Base-by-base conservation (phyloP, 2,329 filamentous ascomycete species). In the Trichoderma aggressivum region DNA sequence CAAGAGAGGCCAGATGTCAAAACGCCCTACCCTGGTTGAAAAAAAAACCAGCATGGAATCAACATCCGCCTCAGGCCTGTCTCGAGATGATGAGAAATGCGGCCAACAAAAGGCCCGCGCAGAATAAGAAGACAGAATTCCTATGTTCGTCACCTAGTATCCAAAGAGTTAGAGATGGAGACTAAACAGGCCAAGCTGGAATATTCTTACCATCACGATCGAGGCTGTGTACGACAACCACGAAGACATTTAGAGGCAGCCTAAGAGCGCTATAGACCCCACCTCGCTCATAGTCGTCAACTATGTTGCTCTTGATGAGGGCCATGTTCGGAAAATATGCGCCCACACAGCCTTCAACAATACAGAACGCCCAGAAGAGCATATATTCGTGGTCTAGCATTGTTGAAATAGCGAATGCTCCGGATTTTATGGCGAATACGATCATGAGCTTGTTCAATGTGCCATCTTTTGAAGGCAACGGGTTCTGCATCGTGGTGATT, bases 241-340 rank as follows among this genome's bases (percentile, higher is more conserved):
- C 85, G 73, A 87, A 85, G n/a, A 84, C 72, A 74, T 88, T 89
- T 71, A 90, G 77, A 3, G 88, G 88, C 24, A 89, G 80, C 34
- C 88, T 83, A 76, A 90, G 79, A 66, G 88, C 79, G 18, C 86
- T 85, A 76, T 90, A 90, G 18, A 89, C 82, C 56, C 83, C 84
- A 3, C 84, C 86, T 56, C 88, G 81, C 28, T 84, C 80, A 2
- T 82, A 82, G 75, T 90, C 87, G 2, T 86, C 83, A n/a, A 89
- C 81, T 3, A 86, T 76, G 55, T 83, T 80, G 39, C 85, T 85
- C 77, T 89, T 89, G 68, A 89, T 75, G 62, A 84, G 85, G 1
- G 83, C 85, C 77, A 89, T 86, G 71, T 82, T 84, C 0, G 88
- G 88, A 74, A 83, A 89, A 75, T 90, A 90, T 43, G 86, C 80